Evolutionary conservation across 192 early-diverging fungal genomes (phyloP).

Genomic region (Coemansia sp.): DNA sequence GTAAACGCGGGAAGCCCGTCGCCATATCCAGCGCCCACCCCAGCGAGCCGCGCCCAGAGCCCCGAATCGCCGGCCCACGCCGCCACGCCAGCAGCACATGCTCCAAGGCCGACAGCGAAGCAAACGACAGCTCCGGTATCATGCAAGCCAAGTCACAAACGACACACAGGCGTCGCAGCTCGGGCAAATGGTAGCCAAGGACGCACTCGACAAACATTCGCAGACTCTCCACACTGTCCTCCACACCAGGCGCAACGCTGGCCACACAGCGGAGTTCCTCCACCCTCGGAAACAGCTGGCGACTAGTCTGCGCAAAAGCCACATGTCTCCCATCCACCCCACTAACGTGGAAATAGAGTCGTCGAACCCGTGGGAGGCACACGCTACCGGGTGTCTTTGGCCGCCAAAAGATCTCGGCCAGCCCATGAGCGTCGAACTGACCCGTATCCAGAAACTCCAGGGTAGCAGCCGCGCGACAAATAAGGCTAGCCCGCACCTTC

Average conservation of each 20-base stretch:
- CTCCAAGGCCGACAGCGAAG: neutral
- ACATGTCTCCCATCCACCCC: neutral
- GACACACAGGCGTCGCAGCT: neutral
- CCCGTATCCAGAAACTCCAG: conserved; percentile 18
- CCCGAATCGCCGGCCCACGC: neutral
- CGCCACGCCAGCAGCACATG: neutral
- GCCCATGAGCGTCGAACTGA: neutral
- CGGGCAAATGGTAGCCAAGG: neutral
- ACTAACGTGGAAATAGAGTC: conserved; percentile 1
- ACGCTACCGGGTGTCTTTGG: neutral
- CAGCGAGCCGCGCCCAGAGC: neutral
- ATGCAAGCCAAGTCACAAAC: neutral
- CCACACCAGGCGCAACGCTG: neutral
- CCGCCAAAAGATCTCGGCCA: conserved; percentile 7
- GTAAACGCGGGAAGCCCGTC: neutral
- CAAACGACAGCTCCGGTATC: neutral
- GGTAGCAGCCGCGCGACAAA: neutral
- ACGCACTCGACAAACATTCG: neutral
- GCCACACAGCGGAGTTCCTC: neutral
- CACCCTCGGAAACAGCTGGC: neutral
- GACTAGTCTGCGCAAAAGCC: neutral
- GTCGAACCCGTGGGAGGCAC: neutral
- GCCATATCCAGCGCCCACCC: neutral
- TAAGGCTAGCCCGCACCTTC: conserved; percentile 1
- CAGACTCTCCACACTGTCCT: neutral